Evolutionary conservation across 129 eudicot species (phyloP), one percentile per base, ranked within the genome.

Genomic region (Artemisia tridentata): DNA sequence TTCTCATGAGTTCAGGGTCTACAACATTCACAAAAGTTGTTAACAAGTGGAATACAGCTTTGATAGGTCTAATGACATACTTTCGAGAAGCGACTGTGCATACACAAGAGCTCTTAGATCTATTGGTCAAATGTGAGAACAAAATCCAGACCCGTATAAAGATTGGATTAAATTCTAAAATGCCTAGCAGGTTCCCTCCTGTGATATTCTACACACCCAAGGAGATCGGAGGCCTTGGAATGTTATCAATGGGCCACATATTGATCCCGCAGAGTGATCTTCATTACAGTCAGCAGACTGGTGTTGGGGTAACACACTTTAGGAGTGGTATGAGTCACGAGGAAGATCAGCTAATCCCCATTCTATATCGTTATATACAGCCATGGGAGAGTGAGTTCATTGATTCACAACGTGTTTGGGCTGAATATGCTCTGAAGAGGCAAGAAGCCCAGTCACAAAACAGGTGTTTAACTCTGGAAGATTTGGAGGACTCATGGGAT

Each of bases 101-200:
- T 78, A 89, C 96, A 0, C 98, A 92, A 65, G 98, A 92, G 75
- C 81, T 92, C 53, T 72, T 92, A 60, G 98, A 89, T 74, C 74
- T 92, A 58, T 83, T 92, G 73, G 98, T 92, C 54, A 92, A 92
- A 69, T 89, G 98, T 85, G 98, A 92, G 59, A 92, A 92, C 72
- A 92, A 92, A 80, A 89, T 92, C 45, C 96, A 92, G 82, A 92
- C 98, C 45, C 98, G 98, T 86, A 89, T 89, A 62, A 92, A 92
- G 82, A 92, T 92, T 72, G 98, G 98, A 3, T 83, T 92, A 64
- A 92, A 92, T 73, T 92, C 95, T 9, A 92, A 92, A 67, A 92
- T 92, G 98, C 98, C 98, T 72, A 89, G 98, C 95, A 85, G 97
- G 92, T 92, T 92, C 61, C 98, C 98, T 71, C 98, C 96, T 68